Evolutionary conservation across 1,139 yeast species (phyloP), one percentile per base, ranked within the genome.

Genomic region (Yamadazyma atlantica): DNA sequence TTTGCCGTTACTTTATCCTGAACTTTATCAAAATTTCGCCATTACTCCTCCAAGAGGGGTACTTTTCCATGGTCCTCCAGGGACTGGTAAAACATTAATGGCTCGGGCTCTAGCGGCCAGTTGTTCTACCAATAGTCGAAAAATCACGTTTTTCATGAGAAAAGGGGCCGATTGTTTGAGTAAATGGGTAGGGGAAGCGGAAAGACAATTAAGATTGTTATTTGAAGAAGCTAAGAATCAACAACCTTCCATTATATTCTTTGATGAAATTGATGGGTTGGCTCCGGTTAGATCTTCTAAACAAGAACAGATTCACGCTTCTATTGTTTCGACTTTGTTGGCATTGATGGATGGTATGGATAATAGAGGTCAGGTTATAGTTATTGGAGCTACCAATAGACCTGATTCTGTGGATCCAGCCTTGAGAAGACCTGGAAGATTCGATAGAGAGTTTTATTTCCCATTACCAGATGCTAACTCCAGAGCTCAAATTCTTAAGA

Each of bases 341-440:
- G 97, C 98, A 0, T 66, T 92, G 37, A 92, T 94, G 98, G 99
- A 94, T 61, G 99, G 99, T 54, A 94, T 94, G 98, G 98, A 92
- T 58, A 87, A 87, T 49, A 64, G 83, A 53, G 98, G 98, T 4
- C 98, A 94, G 58, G 97, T 94, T 14, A 90, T 94, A 45, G 96
- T 94, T 2, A 89, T 94, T 51, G 98, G 98, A 40, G 98, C 98
- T 0, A 94, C 99, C 0, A 94, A 94, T 62, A 73, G 99, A 51
- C 99, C 98, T 0, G 98, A 94, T 60, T 87, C 97, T 0, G 85
- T 94, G 13, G 99, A 94, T 63, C 97, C 98, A 0, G 98, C 98
- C 0, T 71, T 94, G 43, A 78, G 99, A 58, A 78, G 99, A 52
- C 98, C 98, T 0, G 99, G 99, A 1, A 76, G 99, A 58, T 94